Evolutionary conservation across 1,284 basidiomycete species (phyloP), one percentile per base, ranked within the genome.

Genomic region (Exobasidium cylindrosporum): DNA sequence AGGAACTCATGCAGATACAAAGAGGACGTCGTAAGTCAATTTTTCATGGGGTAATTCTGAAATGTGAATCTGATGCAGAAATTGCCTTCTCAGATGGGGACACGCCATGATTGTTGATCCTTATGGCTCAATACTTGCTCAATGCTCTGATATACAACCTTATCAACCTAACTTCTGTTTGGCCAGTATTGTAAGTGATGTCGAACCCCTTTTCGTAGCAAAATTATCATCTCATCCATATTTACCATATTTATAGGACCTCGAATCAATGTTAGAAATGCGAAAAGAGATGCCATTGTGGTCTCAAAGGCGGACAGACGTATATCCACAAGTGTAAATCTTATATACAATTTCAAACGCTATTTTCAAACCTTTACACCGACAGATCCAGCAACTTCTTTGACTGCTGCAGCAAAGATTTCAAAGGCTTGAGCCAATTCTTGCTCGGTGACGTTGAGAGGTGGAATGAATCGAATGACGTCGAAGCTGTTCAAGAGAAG

Each of bases 101-200:
- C 78, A 80, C 57, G 74, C 78, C 1, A 78, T 80, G 73, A 72
- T 76, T 47, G 65, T 80, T 1, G 77, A 80, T 57, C 78, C 78
- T 0, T 79, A 68, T 70, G 78, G 78, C 3, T 66, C 68, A 3
- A 61, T 79, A n/a, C 26, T 80, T 3, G 76, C 77, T 13, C 77
- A 78, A 53, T 31, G 24, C 45, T 70, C 64, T 45, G 76, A 78
- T 53, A 75, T 72, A 35, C 74, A 73, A 26, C 76, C 76, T 4
- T 75, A 75, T 54, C 63, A 67, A 24, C 67, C 76, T 30, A 69
- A 72, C 5, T 75, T 73, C 58, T 76, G 72, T 59, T 52, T 78
- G 3, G 76, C 76, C 0, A 69, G 77, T 30, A 68, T 78, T 31
- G 72, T 72, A 52, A 60, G 70, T 61, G 13, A 14, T 7, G 17